A percentile compares a stretch with the other conserved stretches of the same genome.
Evolutionary conservation across 1,139 yeast species (phyloP).

Genomic region (Starmera stellimalicola): DNA sequence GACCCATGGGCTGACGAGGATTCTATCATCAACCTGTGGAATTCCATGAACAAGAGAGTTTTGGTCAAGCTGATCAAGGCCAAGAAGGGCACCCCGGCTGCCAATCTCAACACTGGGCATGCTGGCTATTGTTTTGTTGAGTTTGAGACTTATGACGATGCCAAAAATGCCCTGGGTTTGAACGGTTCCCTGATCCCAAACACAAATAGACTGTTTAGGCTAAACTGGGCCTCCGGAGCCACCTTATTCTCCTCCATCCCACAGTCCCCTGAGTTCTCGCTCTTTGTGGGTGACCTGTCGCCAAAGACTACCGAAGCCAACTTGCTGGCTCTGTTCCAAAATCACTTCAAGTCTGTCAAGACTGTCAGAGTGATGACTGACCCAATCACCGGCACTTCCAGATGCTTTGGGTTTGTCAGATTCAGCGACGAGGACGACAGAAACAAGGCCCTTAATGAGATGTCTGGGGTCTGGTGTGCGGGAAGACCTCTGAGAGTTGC

Average conservation of each 20-base stretch:
- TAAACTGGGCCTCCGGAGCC: slow-evolving; percentile 71
- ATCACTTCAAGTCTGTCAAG: slow-evolving; percentile 50
- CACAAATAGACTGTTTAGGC: slow-evolving; percentile 50
- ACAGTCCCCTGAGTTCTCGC: slow-evolving; percentile 46
- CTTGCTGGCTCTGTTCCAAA: slow-evolving; percentile 55
- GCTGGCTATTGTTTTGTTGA: slow-evolving; percentile 72
- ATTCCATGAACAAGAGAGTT: slow-evolving; percentile 26
- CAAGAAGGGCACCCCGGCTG: slow-evolving; percentile 26
- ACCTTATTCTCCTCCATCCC: slow-evolving; percentile 43
- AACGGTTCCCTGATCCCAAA: slow-evolving; percentile 61
- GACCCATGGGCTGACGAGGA: slow-evolving; percentile 67
- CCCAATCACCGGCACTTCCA: slow-evolving; percentile 58
- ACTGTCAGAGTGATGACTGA: slow-evolving; percentile 73
- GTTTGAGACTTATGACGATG: slow-evolving; percentile 53
- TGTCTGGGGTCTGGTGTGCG: slow-evolving; percentile 69
- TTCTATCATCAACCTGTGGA: slow-evolving; percentile 52
- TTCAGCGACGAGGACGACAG: slow-evolving; percentile 57
- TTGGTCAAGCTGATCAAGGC: slow-evolving; percentile 47
- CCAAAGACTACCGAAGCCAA: slow-evolving; percentile 68
- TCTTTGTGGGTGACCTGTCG: slow-evolving; percentile 73
- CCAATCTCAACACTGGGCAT: slow-evolving; percentile 29
- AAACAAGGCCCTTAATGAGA: slow-evolving; percentile 53
- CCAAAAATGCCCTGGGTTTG: slow-evolving; percentile 52
- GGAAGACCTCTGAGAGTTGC: slow-evolving; percentile 72
- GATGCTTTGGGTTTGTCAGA: slow-evolving; percentile 72